A percentile compares a stretch with the other conserved stretches of the same genome.
Conservation (phyloP, 1,284 basidiomycete species). For the Hypsizygus ulmarius region DNA sequence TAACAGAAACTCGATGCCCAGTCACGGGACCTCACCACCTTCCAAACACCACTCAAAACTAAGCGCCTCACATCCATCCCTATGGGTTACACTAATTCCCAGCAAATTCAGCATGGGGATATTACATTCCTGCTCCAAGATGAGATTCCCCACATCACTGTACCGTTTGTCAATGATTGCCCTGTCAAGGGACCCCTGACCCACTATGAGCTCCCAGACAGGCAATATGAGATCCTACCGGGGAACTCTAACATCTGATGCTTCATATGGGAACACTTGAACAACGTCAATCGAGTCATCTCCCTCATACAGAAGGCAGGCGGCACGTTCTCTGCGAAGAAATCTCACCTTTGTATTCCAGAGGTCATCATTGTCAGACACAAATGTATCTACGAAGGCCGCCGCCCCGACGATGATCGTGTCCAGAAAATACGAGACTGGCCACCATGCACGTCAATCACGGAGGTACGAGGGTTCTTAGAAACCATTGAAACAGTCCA, state of each 20-base stretch:
- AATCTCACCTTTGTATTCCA: conserved; percentile 21
- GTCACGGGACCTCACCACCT: conserved; percentile 24
- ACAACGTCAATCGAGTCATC: conserved; percentile 9
- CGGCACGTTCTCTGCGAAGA: conserved; percentile 26
- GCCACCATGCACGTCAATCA: neutral
- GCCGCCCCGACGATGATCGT: conserved; percentile 22
- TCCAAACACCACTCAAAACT: too few relatives aligned
- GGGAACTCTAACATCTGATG: conserved; percentile 20
- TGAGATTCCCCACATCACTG: too few relatives aligned
- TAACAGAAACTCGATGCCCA: conserved; percentile 1
- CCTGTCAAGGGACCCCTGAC: conserved; percentile 23
- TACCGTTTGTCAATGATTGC: too few relatives aligned
- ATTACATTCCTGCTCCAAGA: too few relatives aligned
- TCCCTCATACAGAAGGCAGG: conserved; percentile 20
- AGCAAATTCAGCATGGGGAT: too few relatives aligned
- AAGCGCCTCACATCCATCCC: too few relatives aligned
- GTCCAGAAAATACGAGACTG: conserved; percentile 20
- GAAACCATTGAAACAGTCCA: neutral
- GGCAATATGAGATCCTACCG: conserved; percentile 20
- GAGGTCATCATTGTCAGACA: conserved; percentile 26
- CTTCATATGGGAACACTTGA: conserved; percentile 27
- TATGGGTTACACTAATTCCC: too few relatives aligned
- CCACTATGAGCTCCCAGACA: conserved; percentile 18
- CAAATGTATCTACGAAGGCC: conserved; percentile 24
- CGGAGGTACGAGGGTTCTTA: conserved; percentile 1